Percentiles rank a stretch among this genome's conserved stretches.
These are phyloP conservation scores for Plasmodium vivax DNA, from an alignment of 169 alveolate species.

Conservation along the genomic window DNA sequence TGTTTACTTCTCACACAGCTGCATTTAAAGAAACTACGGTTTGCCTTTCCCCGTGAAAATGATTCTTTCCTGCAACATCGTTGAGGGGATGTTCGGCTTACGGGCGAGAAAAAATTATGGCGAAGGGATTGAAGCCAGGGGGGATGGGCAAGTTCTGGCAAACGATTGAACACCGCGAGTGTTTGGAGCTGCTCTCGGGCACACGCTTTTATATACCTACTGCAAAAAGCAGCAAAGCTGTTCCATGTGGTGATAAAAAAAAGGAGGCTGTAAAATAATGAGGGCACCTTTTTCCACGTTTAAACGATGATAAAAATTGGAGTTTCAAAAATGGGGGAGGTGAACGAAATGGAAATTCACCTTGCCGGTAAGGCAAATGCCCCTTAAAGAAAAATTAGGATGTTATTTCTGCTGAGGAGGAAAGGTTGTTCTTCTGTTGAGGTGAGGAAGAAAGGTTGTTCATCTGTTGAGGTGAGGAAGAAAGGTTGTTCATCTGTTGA, in stretches of 20 bases:
- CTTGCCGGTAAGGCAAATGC: background rate
- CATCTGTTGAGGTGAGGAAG: too few relatives aligned
- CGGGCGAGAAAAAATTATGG: background rate
- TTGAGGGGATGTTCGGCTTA: background rate
- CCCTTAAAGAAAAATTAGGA: background rate
- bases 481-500: too few relatives aligned
- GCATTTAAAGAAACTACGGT: background rate
- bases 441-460: too few relatives aligned
- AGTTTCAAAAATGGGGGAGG: background rate
- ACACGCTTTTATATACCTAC: background rate
- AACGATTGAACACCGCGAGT: background rate
- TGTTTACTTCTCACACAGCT: background rate
- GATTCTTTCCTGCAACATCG: background rate
- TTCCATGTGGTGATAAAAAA: background rate
- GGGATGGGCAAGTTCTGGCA: background rate
- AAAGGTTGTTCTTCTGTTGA: background rate
- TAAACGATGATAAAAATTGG: background rate
- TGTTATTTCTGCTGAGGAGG: background rate
- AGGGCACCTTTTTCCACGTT: background rate
- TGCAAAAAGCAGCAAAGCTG: background rate
- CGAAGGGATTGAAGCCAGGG: background rate
- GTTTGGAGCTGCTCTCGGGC: background rate
- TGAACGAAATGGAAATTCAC: background rate
- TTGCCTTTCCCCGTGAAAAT: background rate
- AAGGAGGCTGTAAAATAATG: background rate